phyloP scores from a whole-genome alignment of 306 rosid genomes.

The Herpetospermum pedunculosum region DNA sequence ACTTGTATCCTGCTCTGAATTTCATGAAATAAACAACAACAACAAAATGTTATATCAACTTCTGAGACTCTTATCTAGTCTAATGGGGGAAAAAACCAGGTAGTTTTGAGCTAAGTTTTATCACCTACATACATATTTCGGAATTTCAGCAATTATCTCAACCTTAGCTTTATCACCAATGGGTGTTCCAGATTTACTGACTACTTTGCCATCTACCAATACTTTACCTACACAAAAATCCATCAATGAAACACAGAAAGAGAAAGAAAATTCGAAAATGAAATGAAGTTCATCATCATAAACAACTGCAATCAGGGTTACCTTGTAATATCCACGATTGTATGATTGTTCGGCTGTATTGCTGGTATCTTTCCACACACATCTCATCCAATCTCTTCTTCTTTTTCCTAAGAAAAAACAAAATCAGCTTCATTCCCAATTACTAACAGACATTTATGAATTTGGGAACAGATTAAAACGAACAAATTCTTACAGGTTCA shows the following conservation, averaged over 20 bases:
- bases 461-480: not conserved
- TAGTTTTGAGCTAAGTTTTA: constrained; percentile 14
- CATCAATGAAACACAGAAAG: not conserved
- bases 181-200: constrained; percentile 76
- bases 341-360: constrained; percentile 72
- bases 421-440: not conserved
- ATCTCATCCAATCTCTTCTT: constrained; percentile 73
- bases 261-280: not conserved
- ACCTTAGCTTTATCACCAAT: constrained; percentile 67
- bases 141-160: constrained; percentile 75
- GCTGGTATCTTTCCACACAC: constrained; percentile 66
- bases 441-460: not conserved
- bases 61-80: not conserved
- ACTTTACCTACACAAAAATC: constrained; percentile 58
- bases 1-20: constrained; percentile 81
- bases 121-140: constrained; percentile 99
- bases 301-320: constrained; percentile 9
- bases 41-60: not conserved
- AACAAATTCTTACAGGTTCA: not conserved
- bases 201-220: constrained; percentile 65
- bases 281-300: not conserved
- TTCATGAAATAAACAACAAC: not conserved
- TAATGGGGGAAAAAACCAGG: not conserved
- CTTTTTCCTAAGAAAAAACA: constrained; percentile 3
- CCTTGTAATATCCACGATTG: constrained; percentile 97